Percentiles rank a stretch among this genome's conserved stretches.
Evolutionary conservation across 495 filamentous ascomycete species (phyloP).

Genomic region (Chaetomidium leptoderma): DNA sequence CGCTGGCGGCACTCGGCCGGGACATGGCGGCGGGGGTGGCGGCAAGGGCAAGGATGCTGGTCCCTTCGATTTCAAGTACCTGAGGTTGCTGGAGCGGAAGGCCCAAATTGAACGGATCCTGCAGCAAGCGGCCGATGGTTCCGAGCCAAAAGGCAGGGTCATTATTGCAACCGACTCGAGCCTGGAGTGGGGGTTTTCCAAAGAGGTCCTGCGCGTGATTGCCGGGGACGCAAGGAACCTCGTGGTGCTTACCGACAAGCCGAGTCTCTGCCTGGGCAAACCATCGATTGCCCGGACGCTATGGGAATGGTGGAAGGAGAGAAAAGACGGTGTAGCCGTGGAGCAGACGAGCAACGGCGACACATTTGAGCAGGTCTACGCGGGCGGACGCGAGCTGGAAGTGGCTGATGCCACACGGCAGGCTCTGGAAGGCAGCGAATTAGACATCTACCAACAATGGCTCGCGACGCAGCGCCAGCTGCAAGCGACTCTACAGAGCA

Average conservation of each 20-base stretch:
- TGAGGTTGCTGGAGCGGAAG: constrained; percentile 73
- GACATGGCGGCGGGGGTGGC: constrained; percentile 40
- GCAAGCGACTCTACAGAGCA: constrained; percentile 66
- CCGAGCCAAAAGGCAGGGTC: constrained; percentile 55
- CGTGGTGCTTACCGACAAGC: constrained; percentile 75
- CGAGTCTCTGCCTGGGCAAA: constrained; percentile 35
- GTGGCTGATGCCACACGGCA: constrained; percentile 56
- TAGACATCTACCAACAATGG: constrained; percentile 82
- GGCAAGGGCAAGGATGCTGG: constrained; percentile 49
- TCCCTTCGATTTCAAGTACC: constrained; percentile 86
- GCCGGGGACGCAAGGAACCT: constrained; percentile 73
- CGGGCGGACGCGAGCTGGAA: constrained; percentile 57
- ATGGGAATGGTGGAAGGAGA: constrained; percentile 71
- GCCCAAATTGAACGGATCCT: constrained; percentile 66
- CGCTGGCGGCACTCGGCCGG: constrained; percentile 47
- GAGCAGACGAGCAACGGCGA: constrained; percentile 56
- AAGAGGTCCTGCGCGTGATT: constrained; percentile 70
- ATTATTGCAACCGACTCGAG: constrained; percentile 88
- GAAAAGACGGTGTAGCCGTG: constrained; percentile 56
- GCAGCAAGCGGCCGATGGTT: constrained; percentile 33
- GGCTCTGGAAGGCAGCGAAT: constrained; percentile 66
- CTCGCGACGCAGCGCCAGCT: constrained; percentile 76
- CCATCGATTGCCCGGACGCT: constrained; percentile 54
- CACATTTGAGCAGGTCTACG: constrained; percentile 60
- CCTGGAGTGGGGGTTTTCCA: constrained; percentile 92